These are phyloP conservation scores for Drosera capensis DNA, from an alignment of 148 eudicot species.

Conservation along the genomic window DNA sequence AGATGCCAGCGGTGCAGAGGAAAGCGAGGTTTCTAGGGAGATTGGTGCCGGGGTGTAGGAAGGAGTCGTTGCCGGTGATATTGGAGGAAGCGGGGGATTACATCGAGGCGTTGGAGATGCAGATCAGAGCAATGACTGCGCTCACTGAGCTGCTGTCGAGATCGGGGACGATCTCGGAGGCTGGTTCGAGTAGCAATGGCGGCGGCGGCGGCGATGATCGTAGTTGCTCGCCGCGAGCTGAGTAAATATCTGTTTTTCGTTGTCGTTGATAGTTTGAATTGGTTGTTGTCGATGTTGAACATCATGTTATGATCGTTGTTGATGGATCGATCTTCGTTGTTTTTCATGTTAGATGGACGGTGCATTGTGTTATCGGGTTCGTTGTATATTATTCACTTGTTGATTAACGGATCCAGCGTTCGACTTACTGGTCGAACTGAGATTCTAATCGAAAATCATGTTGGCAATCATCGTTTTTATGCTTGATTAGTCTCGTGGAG, in stretches of 20 bases:
- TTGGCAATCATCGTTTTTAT: too few species aligned
- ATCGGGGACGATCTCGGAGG: constrained; percentile 13
- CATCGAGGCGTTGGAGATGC: constrained; percentile 88
- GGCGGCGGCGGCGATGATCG: constrained; percentile 7
- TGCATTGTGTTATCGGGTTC: too few species aligned
- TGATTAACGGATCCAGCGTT: too few species aligned
- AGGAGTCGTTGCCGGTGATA: constrained; percentile 60
- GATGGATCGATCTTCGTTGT: too few species aligned
- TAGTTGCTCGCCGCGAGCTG: background rate
- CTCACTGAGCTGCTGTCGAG: constrained; percentile 33
- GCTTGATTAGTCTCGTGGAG: too few species aligned
- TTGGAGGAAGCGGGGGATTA: constrained; percentile 81
- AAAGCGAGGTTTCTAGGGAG: constrained; percentile 43
- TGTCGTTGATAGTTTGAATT: background rate
- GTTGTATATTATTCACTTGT: too few species aligned
- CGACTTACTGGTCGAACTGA: too few species aligned
- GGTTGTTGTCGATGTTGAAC: too few species aligned
- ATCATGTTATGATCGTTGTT: too few species aligned
- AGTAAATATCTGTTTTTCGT: background rate
- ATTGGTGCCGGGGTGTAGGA: constrained; percentile 82
- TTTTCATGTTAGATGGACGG: too few species aligned
- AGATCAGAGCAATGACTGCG: constrained; percentile 60
- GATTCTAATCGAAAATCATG: too few species aligned
- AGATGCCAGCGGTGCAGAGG: constrained; percentile 53
- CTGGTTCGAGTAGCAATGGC: constrained; percentile 3